phyloP scores from a whole-genome alignment of 768 basidiomycete genomes.

The Termitomyces sp. region DNA sequence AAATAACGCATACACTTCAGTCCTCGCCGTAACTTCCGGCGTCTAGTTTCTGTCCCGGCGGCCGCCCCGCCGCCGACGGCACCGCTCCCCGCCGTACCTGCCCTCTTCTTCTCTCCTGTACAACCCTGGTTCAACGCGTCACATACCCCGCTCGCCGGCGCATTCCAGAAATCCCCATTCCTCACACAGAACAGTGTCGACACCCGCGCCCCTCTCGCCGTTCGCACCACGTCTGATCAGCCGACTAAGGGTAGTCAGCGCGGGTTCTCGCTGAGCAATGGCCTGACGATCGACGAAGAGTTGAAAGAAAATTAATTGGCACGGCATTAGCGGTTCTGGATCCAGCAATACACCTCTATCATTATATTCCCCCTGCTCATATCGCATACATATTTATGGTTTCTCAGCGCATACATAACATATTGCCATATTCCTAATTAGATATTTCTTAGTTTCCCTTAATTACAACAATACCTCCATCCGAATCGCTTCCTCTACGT shows the following conservation, averaged over 20 bases:
- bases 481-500: background rate
- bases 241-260: slow-evolving; percentile 22
- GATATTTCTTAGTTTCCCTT: background rate
- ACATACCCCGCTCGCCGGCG: slow-evolving; percentile 5
- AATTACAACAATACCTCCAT: background rate
- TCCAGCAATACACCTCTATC: background rate
- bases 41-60: slow-evolving; percentile 24
- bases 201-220: background rate
- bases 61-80: slow-evolving; percentile 36
- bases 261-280: slow-evolving; percentile 25
- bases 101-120: slow-evolving; percentile 11
- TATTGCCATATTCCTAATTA: slow-evolving; percentile 1
- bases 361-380: background rate
- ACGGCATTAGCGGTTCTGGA: background rate
- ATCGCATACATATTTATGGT: slow-evolving; percentile 7
- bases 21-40: slow-evolving; percentile 34
- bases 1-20: slow-evolving; percentile 20
- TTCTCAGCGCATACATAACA: background rate
- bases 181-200: background rate
- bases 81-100: slow-evolving; percentile 34
- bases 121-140: slow-evolving; percentile 7
- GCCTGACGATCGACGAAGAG: slow-evolving; percentile 33
- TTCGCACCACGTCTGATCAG: slow-evolving; percentile 2
- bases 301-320: slow-evolving; percentile 33
- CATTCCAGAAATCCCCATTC: background rate